Percentiles rank a stretch among this genome's conserved stretches.
Conservation (phyloP, 148 eudicot species). For the Arbutus unedo region DNA sequence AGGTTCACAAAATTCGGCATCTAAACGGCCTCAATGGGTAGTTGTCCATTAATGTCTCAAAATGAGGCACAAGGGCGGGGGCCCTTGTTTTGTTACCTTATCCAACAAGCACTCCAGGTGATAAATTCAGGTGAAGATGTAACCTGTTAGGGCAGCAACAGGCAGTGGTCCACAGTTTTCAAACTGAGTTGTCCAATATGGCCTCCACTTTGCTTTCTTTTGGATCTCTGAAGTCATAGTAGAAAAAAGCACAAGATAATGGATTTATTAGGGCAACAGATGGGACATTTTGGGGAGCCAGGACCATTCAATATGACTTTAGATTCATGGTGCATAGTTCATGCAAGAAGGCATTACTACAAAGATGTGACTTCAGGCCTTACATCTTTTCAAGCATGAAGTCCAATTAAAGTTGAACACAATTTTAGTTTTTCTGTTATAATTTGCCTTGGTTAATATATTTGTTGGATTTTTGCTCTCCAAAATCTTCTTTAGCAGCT, state of each 20-base stretch:
- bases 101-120: background rate
- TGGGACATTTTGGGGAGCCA: slow-evolving; percentile 23
- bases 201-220: slow-evolving; percentile 9
- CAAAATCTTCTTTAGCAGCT: too few species aligned
- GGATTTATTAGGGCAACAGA: slow-evolving; percentile 13
- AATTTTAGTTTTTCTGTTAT: too few species aligned
- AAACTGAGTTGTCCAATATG: background rate
- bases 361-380: too few species aligned
- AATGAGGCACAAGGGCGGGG: slow-evolving; percentile 1
- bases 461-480: too few species aligned
- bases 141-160: background rate
- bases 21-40: background rate
- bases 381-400: too few species aligned
- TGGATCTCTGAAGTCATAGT: background rate
- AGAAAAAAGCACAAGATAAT: background rate
- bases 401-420: too few species aligned
- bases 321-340: background rate
- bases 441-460: too few species aligned
- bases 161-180: slow-evolving; percentile 3
- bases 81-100: background rate
- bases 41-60: slow-evolving; percentile 4
- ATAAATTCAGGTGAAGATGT: background rate
- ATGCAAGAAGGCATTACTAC: too few species aligned
- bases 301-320: slow-evolving; percentile 25
- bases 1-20: too few species aligned